Evolutionary conservation across 768 basidiomycete species (phyloP), one percentile per base, ranked within the genome.

Genomic region (Phanerochaete sordida): DNA sequence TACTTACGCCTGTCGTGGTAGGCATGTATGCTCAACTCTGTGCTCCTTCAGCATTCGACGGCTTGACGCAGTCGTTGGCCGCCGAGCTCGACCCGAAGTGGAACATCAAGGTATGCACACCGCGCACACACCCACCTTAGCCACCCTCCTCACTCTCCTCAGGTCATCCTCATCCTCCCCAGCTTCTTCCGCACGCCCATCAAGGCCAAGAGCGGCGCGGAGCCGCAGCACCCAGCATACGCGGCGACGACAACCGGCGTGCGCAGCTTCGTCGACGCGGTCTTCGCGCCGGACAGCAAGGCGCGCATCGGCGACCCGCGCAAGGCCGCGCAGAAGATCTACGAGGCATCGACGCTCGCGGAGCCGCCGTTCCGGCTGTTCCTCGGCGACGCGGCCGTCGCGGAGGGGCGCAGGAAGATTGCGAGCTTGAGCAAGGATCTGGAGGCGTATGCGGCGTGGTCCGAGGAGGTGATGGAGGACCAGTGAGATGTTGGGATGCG

Each of bases 51-150:
- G 74, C 74, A 0, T 24, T 76, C 1, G 76, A 78, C 43, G 76
- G 73, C 16, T 62, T 78, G 23, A 74, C 71, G 1, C 74, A 79
- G 57, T 66, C 77, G 0, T 59, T 81, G 23, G 69, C 68, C 6
- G 64, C 70, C 43, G 80, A 81, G 58, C 50, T 80, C 2, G 77
- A 80, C 50, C 79, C 80, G 11, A 67, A 35, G 26, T 81, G 80
- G 80, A 78, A 80, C 56, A 79, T 81, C 62, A 79, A 76, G 67
- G 80, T 77, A 56, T 13, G 71, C 44, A 23, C 15, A 23, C 19
- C 12, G 11, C 35, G 1, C 35, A 35, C 45, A n/a, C n/a, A 15
- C n/a, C 4, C 35, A 39, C 12, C 35, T 5, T 13, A 35, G 6
- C 33, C 33, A 35, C 13, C 13, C 13, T 13, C 6, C 13, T 13